phyloP scores from a whole-genome alignment of 495 filamentous ascomycete genomes.

The Neurospora sp. region DNA sequence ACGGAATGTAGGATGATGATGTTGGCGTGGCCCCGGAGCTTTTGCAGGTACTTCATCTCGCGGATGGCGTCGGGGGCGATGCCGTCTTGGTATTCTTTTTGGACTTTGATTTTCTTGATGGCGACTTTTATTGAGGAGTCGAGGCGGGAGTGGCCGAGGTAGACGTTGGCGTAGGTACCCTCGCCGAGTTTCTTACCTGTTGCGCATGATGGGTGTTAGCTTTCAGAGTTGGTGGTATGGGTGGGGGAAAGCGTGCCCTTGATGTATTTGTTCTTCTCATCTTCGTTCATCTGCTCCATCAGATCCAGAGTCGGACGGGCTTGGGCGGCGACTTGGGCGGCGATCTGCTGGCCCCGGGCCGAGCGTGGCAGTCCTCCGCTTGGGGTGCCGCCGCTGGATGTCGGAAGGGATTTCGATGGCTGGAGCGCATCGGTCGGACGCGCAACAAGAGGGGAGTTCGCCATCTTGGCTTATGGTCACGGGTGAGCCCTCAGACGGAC shows the following conservation, averaged over 20 bases:
- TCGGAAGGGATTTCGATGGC: conserved; percentile 6
- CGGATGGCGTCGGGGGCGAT: conserved; percentile 89
- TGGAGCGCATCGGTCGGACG: conserved; percentile 11
- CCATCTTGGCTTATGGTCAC: conserved; percentile 24
- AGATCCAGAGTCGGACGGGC: conserved; percentile 41
- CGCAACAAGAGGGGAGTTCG: conserved; percentile 18
- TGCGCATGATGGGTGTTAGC: background rate
- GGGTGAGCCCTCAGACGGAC: background rate
- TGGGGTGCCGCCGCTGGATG: conserved; percentile 20
- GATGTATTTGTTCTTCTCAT: conserved; percentile 76
- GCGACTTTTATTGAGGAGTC: conserved; percentile 66
- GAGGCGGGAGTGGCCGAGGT: conserved; percentile 62
- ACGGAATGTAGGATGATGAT: conserved; percentile 86
- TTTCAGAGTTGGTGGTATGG: no score
- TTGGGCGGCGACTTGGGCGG: conserved; percentile 1
- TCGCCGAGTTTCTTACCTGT: conserved; percentile 83
- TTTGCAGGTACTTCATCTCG: conserved; percentile 88
- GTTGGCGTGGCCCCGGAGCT: conserved; percentile 81
- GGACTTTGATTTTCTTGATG: conserved; percentile 98
- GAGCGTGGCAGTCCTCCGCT: background rate
- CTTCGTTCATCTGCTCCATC: conserved; percentile 80
- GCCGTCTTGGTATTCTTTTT: conserved; percentile 71
- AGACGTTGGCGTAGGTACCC: conserved; percentile 95
- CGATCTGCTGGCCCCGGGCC: conserved; percentile 8
- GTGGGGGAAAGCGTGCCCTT: conserved; percentile 48